phyloP scores from a whole-genome alignment of 495 filamentous ascomycete species.

The Penicillium cataractarum region DNA sequence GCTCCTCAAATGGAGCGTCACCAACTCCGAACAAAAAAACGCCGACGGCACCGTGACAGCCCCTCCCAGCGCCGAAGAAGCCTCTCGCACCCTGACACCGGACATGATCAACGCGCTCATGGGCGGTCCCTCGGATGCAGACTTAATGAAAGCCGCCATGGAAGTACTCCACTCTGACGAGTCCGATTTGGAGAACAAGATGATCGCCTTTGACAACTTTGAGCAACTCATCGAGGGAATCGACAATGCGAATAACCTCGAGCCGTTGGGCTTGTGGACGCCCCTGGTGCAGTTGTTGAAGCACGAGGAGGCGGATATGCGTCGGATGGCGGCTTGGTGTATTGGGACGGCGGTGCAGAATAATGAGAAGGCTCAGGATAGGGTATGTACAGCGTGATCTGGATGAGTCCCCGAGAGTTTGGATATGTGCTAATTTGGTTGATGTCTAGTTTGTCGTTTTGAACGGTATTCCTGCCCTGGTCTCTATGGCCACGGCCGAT shows the following conservation, averaged over 20 bases:
- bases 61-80: conserved; percentile 42
- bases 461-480: conserved; percentile 70
- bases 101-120: conserved; percentile 73
- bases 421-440: conserved; percentile 21
- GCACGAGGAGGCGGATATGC: conserved; percentile 69
- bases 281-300: conserved; percentile 71
- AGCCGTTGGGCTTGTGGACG: conserved; percentile 75
- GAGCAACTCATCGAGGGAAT: conserved; percentile 88
- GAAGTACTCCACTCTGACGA: conserved; percentile 66
- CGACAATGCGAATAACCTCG: conserved; percentile 95
- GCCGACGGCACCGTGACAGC: conserved; percentile 39
- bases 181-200: conserved; percentile 71
- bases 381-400: too few species aligned
- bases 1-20: conserved; percentile 92
- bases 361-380: conserved; percentile 81
- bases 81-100: conserved; percentile 56
- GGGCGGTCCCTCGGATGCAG: conserved; percentile 81
- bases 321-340: conserved; percentile 88
- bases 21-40: conserved; percentile 63
- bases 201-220: conserved; percentile 94
- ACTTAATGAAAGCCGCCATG: conserved; percentile 86
- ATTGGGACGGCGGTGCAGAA: conserved; percentile 94
- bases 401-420: not conserved
- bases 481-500: conserved; percentile 64
- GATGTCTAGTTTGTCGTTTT: conserved; percentile 60